Base-by-base conservation (phyloP, 345 rosid species). In the Aethionema arabicum region DNA sequence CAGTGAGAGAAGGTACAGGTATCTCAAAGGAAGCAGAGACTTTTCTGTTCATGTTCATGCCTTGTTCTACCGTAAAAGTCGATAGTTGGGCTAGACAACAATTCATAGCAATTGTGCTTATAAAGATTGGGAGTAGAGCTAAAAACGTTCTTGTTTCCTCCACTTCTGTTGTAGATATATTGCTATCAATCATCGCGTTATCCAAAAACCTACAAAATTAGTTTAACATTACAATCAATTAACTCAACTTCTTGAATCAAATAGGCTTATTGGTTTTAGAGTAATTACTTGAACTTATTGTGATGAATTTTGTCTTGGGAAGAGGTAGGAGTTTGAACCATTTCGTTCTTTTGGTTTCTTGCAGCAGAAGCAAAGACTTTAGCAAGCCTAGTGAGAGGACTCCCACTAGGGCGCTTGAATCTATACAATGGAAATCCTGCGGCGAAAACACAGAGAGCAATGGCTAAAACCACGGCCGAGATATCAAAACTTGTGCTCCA, bases 31-130 rank as follows among this genome's bases (percentile, higher is more conserved):
- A 13, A 58, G 58, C 50, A 42, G 37, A 49, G 9, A 83, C 5
- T 4, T 56, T 66, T 72, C 77, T 79, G 13, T 80, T 41, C 93
- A 83, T 82, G 65, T 61, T 52, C 64, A 61, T 30, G 63, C 84
- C 87, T 77, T 82, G 90, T 51, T 75, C 66, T 41, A 82, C 79
- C 1, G 90, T 73, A 74, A 86, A 80, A 31, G 89, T 83, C 33
- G 59, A 69, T 10, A 86, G 61, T 44, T 82, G 86, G 30, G 90
- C 90, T 4, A 82, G 59, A 66, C 86, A 86, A 41, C 80, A 76
- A 58, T 74, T 83, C 85, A 78, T 78, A 75, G 75, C 65, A 67
- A 86, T 80, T 3, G 85, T 82, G 83, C 83, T 69, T 0, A 33
- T 75, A 33, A 78, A 83, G 21, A 83, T 82, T 11, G 84, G 93